A percentile compares a stretch with the other conserved stretches of the same genome.
Evolutionary conservation across 345 rosid genomes (phyloP).

Genomic region (Eucalyptus tenuipes): DNA sequence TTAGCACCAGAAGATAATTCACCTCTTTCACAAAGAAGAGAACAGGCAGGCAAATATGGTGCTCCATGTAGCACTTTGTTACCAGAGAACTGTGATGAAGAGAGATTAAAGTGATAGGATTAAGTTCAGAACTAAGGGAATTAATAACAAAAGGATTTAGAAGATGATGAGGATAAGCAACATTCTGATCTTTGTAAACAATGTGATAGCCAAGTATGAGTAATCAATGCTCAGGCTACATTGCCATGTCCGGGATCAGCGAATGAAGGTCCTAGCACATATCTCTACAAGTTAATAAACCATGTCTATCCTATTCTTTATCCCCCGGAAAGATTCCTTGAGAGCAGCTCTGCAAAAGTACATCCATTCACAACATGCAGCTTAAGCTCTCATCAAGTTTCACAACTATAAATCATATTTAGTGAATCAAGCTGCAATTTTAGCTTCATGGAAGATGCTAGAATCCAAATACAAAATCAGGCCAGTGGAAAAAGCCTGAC

Average conservation of each 20-base stretch:
- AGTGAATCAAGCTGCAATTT: neutral
- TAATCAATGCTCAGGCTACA: neutral
- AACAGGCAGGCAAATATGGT: slow-evolving; percentile 58
- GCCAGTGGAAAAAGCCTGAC: neutral
- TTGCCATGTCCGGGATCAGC: neutral
- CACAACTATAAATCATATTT: neutral
- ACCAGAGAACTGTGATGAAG: slow-evolving; percentile 51
- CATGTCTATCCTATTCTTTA: neutral
- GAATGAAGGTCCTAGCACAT: neutral
- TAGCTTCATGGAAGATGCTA: neutral
- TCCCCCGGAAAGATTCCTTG: neutral
- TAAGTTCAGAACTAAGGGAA: neutral
- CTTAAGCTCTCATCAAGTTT: neutral
- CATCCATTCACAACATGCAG: neutral
- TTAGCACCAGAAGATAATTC: slow-evolving; percentile 66
- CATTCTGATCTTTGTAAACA: neutral
- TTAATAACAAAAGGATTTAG: neutral
- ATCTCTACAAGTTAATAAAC: neutral
- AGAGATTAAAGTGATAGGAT: neutral
- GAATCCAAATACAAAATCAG: neutral
- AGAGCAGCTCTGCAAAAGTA: neutral
- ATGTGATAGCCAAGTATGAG: neutral
- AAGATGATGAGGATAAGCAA: neutral
- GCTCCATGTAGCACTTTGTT: slow-evolving; percentile 86
- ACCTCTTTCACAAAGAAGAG: slow-evolving; percentile 69